Percentiles rank a stretch among this genome's conserved stretches.
These are phyloP conservation scores for Lactarius quietus DNA, from an alignment of 768 basidiomycete species.

Conservation along the genomic window DNA sequence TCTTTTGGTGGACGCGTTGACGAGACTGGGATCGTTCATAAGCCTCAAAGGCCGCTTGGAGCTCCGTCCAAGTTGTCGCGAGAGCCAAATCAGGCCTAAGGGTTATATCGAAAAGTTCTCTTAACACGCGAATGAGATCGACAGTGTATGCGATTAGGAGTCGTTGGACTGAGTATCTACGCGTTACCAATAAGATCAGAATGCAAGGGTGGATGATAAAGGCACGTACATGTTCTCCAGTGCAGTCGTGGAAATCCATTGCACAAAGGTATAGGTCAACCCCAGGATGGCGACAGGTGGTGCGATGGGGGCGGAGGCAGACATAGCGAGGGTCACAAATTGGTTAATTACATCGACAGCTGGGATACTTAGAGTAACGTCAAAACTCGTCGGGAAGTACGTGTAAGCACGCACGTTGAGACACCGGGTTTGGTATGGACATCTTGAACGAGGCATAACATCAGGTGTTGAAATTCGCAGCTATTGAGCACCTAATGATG, in stretches of 20 bases:
- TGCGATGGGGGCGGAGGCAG: not conserved
- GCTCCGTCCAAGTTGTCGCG: too few species aligned
- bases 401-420: not conserved
- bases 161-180: not conserved
- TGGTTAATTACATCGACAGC: not conserved
- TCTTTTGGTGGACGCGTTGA: not conserved
- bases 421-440: not conserved
- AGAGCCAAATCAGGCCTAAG: too few species aligned
- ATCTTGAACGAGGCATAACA: not conserved
- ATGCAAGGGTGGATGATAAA: not conserved
- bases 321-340: not conserved
- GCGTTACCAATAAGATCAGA: not conserved
- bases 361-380: not conserved
- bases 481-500: not conserved
- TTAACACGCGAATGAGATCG: not conserved
- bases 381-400: not conserved
- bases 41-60: not conserved
- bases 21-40: not conserved
- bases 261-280: not conserved
- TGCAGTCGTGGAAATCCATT: not conserved
- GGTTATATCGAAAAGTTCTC: too few species aligned
- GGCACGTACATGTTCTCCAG: not conserved
- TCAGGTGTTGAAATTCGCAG: not conserved
- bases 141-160: not conserved
- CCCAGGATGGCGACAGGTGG: not conserved